These are phyloP conservation scores for Vitis rupestris DNA, from an alignment of 164 flowering plant species.

Conservation along the genomic window DNA sequence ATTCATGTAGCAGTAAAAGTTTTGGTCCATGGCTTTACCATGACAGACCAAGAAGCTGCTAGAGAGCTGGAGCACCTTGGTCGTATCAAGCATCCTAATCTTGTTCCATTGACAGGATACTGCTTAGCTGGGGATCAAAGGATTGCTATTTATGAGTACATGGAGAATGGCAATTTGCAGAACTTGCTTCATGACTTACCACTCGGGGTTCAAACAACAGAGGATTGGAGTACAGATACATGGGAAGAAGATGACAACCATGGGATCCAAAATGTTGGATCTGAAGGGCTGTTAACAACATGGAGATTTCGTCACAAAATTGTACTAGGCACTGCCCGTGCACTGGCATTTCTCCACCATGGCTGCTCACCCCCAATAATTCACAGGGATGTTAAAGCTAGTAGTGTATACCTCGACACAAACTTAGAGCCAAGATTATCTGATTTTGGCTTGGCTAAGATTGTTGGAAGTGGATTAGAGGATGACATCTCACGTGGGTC, in stretches of 20 bases:
- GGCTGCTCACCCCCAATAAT: constrained; percentile 86
- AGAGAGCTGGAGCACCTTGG: constrained; percentile 74
- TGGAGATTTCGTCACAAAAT: constrained; percentile 80
- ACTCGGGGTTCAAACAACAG: constrained; percentile 52
- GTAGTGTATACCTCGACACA: constrained; percentile 72
- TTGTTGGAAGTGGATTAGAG: constrained; percentile 55
- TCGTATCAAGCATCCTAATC: constrained; percentile 82
- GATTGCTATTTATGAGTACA: constrained; percentile 80
- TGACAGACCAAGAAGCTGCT: constrained; percentile 82
- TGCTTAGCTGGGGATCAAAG: constrained; percentile 90
- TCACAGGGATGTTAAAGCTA: constrained; percentile 79
- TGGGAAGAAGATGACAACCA: constrained; percentile 66
- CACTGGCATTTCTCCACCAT: constrained; percentile 84
- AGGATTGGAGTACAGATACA: constrained; percentile 82
- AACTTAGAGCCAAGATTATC: constrained; percentile 80
- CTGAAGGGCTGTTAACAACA: constrained; percentile 47
- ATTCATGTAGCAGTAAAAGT: constrained; percentile 92
- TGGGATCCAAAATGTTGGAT: constrained; percentile 48
- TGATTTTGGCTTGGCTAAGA: constrained; percentile 76
- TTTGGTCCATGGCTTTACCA: constrained; percentile 68
- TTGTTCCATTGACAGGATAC: constrained; percentile 80
- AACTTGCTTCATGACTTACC: constrained; percentile 79
- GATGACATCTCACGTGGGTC: constrained; percentile 53
- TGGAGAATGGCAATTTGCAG: constrained; percentile 90
- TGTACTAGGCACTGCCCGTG: constrained; percentile 84